phyloP scores from a whole-genome alignment of 495 filamentous ascomycete genomes.

The Parachaetomium inaequale region DNA sequence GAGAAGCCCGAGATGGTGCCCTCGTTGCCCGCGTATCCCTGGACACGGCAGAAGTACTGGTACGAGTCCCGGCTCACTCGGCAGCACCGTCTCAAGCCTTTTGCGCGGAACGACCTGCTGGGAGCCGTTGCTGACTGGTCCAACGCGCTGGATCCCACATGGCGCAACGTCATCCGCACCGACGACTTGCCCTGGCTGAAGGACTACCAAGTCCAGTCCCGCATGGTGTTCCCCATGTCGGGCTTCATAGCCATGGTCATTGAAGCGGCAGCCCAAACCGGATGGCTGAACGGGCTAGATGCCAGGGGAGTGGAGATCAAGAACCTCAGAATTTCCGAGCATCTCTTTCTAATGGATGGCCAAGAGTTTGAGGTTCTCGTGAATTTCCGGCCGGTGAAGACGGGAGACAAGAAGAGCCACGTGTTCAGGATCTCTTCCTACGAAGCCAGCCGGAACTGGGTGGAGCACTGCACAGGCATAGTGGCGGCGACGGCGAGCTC shows the following conservation, averaged over 20 bases:
- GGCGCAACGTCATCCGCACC: slow-evolving; percentile 47
- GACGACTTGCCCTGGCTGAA: slow-evolving; percentile 47
- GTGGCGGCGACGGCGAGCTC: slow-evolving; percentile 33
- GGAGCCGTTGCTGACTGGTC: slow-evolving; percentile 42
- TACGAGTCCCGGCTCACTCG: slow-evolving; percentile 44
- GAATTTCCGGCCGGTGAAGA: slow-evolving; percentile 25
- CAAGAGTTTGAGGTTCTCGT: slow-evolving; percentile 31
- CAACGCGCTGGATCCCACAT: slow-evolving; percentile 44
- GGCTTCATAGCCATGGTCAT: slow-evolving; percentile 49
- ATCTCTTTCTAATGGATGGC: slow-evolving; percentile 28
- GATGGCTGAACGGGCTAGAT: slow-evolving; percentile 28
- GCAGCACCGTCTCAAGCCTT: slow-evolving; percentile 47
- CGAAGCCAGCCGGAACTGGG: slow-evolving; percentile 30
- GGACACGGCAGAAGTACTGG: slow-evolving; percentile 49
- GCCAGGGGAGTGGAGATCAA: slow-evolving; percentile 26
- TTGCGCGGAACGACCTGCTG: slow-evolving; percentile 47
- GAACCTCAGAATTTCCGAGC: slow-evolving; percentile 22
- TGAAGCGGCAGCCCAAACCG: slow-evolving; percentile 36
- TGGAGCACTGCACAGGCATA: slow-evolving; percentile 35
- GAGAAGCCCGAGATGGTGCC: not conserved
- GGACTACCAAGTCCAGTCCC: slow-evolving; percentile 42
- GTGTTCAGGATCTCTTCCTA: slow-evolving; percentile 42
- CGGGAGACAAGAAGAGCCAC: not conserved
- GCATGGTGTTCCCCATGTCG: slow-evolving; percentile 47
- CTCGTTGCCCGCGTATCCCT: slow-evolving; percentile 48